A percentile compares a stretch with the other conserved stretches of the same genome.
These are phyloP conservation scores for Coelastrella sp. DNA, from an alignment of 139 green algal genomes.

Conservation along the genomic window DNA sequence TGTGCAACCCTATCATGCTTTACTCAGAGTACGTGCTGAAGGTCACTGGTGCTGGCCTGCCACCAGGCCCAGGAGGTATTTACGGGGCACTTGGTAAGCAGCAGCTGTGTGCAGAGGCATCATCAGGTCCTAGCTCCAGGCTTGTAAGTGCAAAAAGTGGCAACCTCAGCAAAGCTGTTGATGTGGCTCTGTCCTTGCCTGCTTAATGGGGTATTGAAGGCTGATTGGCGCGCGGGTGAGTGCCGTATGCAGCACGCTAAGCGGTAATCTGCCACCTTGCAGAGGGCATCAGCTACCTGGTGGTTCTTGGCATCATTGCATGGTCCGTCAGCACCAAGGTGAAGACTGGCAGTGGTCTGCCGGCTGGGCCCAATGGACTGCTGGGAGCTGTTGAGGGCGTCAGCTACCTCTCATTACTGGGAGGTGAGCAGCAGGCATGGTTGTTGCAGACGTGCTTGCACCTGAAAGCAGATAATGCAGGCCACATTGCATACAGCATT, in stretches of 20 bases:
- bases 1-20: constrained; percentile 63
- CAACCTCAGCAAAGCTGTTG: neutral
- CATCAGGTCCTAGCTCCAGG: neutral
- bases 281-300: constrained; percentile 76
- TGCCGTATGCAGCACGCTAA: neutral
- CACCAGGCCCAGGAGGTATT: constrained; percentile 66
- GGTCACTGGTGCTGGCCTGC: constrained; percentile 77
- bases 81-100: constrained; percentile 34
- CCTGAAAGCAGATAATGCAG: neutral
- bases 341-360: constrained; percentile 78
- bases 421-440: constrained; percentile 41
- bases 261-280: neutral
- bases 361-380: constrained; percentile 74
- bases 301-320: constrained; percentile 78
- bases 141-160: neutral
- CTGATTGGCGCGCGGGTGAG: neutral
- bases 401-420: constrained; percentile 70
- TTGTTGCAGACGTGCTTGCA: neutral
- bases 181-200: neutral
- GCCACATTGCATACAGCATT: neutral
- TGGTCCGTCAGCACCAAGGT: constrained; percentile 80
- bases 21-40: constrained; percentile 71
- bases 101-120: neutral
- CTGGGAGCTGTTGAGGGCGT: constrained; percentile 83
- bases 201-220: neutral